Conservation (phyloP, 2,329 filamentous ascomycete genomes). For the Lasiodiplodia theobromae region DNA sequence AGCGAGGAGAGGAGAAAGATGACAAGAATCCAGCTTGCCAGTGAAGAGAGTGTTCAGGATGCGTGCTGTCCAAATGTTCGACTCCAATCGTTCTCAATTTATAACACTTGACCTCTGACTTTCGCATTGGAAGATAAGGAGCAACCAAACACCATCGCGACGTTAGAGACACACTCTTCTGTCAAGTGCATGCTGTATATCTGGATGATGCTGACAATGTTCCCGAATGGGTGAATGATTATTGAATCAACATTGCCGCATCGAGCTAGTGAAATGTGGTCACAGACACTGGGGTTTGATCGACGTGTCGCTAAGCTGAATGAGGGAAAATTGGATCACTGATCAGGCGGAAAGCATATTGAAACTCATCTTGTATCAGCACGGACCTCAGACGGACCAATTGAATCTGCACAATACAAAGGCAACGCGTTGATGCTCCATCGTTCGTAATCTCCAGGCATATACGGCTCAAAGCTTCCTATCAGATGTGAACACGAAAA, state of each 20-base stretch:
- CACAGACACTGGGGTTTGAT: not conserved
- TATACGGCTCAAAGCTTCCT: too few relatives aligned
- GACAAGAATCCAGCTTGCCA: too few relatives aligned
- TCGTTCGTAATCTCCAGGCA: too few relatives aligned
- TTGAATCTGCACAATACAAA: too few relatives aligned
- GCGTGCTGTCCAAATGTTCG: too few relatives aligned
- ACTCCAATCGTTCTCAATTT: not conserved
- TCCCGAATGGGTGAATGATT: slow-evolving; percentile 9
- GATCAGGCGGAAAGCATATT: not conserved
- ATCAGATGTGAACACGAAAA: too few relatives aligned
- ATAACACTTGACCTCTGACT: not conserved
- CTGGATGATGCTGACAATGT: not conserved
- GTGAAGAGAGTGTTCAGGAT: too few relatives aligned
- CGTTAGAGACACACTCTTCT: not conserved
- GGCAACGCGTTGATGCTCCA: too few relatives aligned
- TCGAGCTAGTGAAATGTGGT: not conserved
- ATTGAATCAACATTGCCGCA: not conserved
- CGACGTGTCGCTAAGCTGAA: not conserved
- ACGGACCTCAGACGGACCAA: not conserved
- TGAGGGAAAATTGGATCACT: slow-evolving; percentile 13
- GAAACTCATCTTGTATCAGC: not conserved
- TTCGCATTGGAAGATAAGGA: not conserved
- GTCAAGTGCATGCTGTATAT: too few relatives aligned
- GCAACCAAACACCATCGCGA: too few relatives aligned
- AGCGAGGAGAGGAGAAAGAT: too few relatives aligned